A percentile compares a stretch with the other conserved stretches of the same genome.
These are phyloP conservation scores for Lasiodiplodia sp. DNA, from an alignment of 2,329 filamentous ascomycete species.

Conservation along the genomic window DNA sequence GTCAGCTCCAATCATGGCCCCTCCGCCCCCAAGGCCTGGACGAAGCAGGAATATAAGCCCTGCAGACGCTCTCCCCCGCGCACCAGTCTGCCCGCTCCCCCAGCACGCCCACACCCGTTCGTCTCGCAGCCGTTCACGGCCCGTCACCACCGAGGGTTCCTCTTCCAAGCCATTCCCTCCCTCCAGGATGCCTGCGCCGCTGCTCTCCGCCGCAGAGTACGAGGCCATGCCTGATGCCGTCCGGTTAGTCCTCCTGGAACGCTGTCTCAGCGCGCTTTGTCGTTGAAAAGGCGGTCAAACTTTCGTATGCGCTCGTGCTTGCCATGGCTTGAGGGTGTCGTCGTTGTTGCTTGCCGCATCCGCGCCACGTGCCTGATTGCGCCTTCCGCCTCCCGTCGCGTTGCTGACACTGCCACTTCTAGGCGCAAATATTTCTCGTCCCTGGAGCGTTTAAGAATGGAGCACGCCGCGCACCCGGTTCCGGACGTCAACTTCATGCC, in stretches of 20 bases:
- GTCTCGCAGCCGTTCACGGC: constrained; percentile 18
- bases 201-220: constrained; percentile 49
- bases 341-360: neutral
- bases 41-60: constrained; percentile 26
- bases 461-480: constrained; percentile 47
- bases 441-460: constrained; percentile 72
- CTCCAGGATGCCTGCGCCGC: constrained; percentile 29
- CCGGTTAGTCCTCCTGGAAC: constrained; percentile 45
- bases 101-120: constrained; percentile 18
- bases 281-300: neutral
- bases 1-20: constrained; percentile 18
- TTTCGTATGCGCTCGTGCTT: neutral
- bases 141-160: constrained; percentile 19
- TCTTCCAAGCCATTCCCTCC: constrained; percentile 6
- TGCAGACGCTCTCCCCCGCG: constrained; percentile 2
- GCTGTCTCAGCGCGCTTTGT: constrained; percentile 33
- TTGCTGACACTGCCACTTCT: constrained; percentile 33
- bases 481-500: constrained; percentile 29
- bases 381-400: constrained; percentile 3
- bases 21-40: constrained; percentile 23
- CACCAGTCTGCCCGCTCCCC: constrained; percentile 12
- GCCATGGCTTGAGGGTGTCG: neutral
- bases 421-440: constrained; percentile 75
- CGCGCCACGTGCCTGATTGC: constrained; percentile 2
- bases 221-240: constrained; percentile 51